phyloP scores from a whole-genome alignment of 495 filamentous ascomycete genomes.

The Delitschia confertaspora region DNA sequence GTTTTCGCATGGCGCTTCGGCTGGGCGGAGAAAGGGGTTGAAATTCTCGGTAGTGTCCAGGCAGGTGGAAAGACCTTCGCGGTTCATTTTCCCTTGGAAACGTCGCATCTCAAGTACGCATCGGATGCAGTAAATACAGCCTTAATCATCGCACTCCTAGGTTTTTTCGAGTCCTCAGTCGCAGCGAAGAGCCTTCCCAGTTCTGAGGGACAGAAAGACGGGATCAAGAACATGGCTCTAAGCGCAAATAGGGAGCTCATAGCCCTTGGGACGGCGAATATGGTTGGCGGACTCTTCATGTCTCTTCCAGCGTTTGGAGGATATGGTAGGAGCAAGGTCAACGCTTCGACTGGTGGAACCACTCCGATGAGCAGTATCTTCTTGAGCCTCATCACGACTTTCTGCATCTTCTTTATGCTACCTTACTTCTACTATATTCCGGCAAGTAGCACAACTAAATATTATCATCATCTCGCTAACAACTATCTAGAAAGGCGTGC shows the following conservation, averaged over 20 bases:
- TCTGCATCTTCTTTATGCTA: slow-evolving; percentile 70
- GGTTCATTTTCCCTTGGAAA: slow-evolving; percentile 77
- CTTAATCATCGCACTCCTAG: slow-evolving; percentile 86
- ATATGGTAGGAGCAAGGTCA: slow-evolving; percentile 94
- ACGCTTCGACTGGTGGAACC: slow-evolving; percentile 78
- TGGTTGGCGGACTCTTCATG: slow-evolving; percentile 85
- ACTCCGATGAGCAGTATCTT: slow-evolving; percentile 89
- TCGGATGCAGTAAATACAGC: slow-evolving; percentile 84
- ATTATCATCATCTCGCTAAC: background rate
- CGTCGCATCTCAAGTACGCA: slow-evolving; percentile 66
- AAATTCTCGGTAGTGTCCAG: slow-evolving; percentile 72
- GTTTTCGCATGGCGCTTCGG: slow-evolving; percentile 66
- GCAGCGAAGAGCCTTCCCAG: slow-evolving; percentile 81
- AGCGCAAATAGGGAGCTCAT: slow-evolving; percentile 93
- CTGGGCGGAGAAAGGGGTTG: slow-evolving; percentile 75
- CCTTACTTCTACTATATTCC: slow-evolving; percentile 93
- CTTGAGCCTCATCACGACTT: slow-evolving; percentile 68
- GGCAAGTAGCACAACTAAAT: slow-evolving; percentile 43
- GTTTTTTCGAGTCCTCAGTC: slow-evolving; percentile 98
- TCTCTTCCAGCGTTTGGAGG: slow-evolving; percentile 89
- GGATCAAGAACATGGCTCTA: slow-evolving; percentile 64
- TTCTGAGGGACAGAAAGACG: slow-evolving; percentile 38
- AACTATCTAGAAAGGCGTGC: slow-evolving; percentile 69
- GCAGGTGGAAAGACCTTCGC: slow-evolving; percentile 60
- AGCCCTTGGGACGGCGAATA: slow-evolving; percentile 81